A percentile compares a stretch with the other conserved stretches of the same genome.
phyloP scores from a whole-genome alignment of 1,284 basidiomycete species.

The Rugiboletus extremiorientalis region DNA sequence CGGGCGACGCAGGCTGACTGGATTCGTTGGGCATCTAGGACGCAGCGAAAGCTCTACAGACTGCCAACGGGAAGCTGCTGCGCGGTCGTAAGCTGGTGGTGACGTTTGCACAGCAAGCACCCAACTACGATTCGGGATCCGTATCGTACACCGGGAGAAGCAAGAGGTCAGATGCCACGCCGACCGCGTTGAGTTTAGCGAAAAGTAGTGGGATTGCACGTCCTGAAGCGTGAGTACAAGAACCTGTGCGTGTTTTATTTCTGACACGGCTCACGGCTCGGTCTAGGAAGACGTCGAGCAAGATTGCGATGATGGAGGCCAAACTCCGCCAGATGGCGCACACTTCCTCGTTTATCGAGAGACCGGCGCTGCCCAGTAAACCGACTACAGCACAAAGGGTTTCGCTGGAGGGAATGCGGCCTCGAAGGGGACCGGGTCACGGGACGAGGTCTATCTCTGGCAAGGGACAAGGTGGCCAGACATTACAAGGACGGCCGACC shows the following conservation, averaged over 20 bases:
- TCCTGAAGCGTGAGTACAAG: conserved; percentile 58
- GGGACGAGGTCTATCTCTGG: not conserved
- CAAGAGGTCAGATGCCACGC: conserved; percentile 43
- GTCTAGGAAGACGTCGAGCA: conserved; percentile 68
- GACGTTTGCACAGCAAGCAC: conserved; percentile 85
- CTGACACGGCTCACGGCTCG: conserved; percentile 8
- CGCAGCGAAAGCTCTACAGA: conserved; percentile 75
- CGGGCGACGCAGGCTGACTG: conserved; percentile 18
- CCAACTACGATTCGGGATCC: conserved; percentile 43
- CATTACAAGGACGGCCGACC: not conserved
- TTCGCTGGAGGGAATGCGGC: not conserved
- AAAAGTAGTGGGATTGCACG: conserved; percentile 66
- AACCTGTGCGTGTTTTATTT: not conserved
- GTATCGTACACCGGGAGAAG: conserved; percentile 26
- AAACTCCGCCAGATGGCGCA: conserved; percentile 82
- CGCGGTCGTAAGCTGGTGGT: conserved; percentile 87
- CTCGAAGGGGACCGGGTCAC: not conserved
- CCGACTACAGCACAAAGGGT: conserved; percentile 8
- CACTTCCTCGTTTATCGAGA: conserved; percentile 23
- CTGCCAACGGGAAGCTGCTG: conserved; percentile 78
- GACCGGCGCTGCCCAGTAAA: conserved; percentile 25
- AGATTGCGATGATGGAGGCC: conserved; percentile 95
- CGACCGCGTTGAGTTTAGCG: conserved; percentile 85
- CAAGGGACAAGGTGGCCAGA: conserved; percentile 1
- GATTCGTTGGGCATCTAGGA: conserved; percentile 55